Evolutionary conservation across 306 rosid genomes (phyloP), one percentile per base, ranked within the genome.

Genomic region (Sphenostylis stenocarpa): DNA sequence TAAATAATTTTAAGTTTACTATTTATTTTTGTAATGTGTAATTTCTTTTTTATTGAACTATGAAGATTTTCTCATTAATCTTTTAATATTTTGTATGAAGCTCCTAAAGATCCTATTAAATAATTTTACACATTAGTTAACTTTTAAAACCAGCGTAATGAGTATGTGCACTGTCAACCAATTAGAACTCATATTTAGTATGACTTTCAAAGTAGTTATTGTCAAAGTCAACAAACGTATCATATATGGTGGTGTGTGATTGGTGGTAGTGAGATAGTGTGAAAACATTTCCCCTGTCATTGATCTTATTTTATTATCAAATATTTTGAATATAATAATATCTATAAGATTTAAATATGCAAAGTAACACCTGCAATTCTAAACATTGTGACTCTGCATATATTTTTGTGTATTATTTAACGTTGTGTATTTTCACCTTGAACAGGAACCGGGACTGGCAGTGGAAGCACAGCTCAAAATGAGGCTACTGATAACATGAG

Each of bases 401-500:
- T 62, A 13, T 38, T 71, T 36, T 78, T 34, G 52, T 68, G 17
- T 66, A 24, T 67, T 17, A 61, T 75, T 60, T 43, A 43, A 65
- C 17, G 14, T 60, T 43, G 14, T 55, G 74, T 28, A 39, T 84
- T 85, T 44, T 28, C 73, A 55, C 62, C 74, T 82, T 72, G 34
- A 74, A 67, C 86, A 82, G 85, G 72, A 74, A 58, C 91, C 83
- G 86, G 88, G 62, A 65, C 91, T 14, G 86, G 91, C 73, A 72
- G 49, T 13, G 85, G 90, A 86, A 85, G 81, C 74, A 29, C 88
- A 24, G 63, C 83, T 76, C 93, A 92, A 69, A 87, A 88, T 62
- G 85, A 88, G 29, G 82, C 81, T 64, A 79, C 86, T 79, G 89
- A 85, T 85, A 84, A 67, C 77, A 47, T 88, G 74, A 92, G 90